Base-by-base conservation (phyloP, 495 filamentous ascomycete species). In the Penicillium fimorum region DNA sequence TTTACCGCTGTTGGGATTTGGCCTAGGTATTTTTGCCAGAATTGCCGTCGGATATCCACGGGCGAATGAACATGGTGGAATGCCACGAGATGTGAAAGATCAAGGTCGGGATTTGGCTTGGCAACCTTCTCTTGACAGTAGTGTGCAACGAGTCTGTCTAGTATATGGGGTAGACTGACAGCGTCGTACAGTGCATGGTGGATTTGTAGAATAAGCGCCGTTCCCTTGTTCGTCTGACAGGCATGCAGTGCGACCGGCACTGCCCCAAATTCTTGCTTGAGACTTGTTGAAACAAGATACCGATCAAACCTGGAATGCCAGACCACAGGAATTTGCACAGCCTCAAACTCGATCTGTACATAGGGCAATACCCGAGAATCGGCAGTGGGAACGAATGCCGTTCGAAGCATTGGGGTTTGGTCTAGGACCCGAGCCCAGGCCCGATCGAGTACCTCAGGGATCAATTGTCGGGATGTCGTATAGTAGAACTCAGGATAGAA, bases 101-200 rank as follows among this genome's bases (percentile, higher is more conserved):
- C 68, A 25, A 53, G 25, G 13, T 47, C 25, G 27, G 42, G 41
- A 37, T 47, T 41, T 17, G 50, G 41, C 38, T 58, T 37, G 24
- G 50, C 24, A 13, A 27, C 27, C 53, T 44, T 29, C 2, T 46
- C 30, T 17, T 40, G 40, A 25, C 30, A 47, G 56, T 63, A 74
- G 11, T 70, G 30, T 5, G 47, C 24, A 13, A 55, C 50, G 43
- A 72, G 57, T 44, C 53, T 30, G 9, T 68, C 50, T 24, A 72
- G 55, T 7, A 73, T 66, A 32, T 25, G 42, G 15, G 70, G 66
- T 15, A 74, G 62, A 50, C 65, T 66, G 27, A 73, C 55, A 17
- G 66, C 71, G 47, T 74, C 71, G 41, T 74, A 74, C 22, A 74
- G 61, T 17, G 70, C 71, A 50, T 74, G 71, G 49, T 74, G 71